These are phyloP conservation scores for Sequoia sempervirens DNA, from an alignment of 75 land plant genomes.

Conservation along the genomic window DNA sequence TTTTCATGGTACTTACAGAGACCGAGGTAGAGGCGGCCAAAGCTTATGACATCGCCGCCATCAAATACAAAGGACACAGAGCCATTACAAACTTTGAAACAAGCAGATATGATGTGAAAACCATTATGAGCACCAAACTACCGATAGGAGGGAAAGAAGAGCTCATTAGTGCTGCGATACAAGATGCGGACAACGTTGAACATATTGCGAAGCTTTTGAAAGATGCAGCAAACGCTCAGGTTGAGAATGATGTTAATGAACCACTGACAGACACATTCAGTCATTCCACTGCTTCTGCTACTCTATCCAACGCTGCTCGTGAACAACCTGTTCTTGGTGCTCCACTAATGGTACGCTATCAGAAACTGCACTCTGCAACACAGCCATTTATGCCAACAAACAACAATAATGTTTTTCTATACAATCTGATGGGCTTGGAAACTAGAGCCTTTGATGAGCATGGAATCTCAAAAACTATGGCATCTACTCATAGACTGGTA, in stretches of 20 bases:
- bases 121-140: slow-evolving; percentile 11
- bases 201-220: background rate
- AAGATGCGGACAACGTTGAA: too few species aligned
- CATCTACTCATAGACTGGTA: background rate
- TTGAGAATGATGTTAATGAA: background rate
- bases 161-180: too few species aligned
- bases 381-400: background rate
- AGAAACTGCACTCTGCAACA: background rate
- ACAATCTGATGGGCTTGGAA: background rate
- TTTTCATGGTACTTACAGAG: slow-evolving; percentile 12
- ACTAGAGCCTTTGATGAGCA: background rate
- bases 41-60: slow-evolving; percentile 88
- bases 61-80: slow-evolving; percentile 66
- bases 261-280: background rate
- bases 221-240: background rate
- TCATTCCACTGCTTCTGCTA: background rate
- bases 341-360: too few species aligned
- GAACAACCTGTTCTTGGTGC: background rate
- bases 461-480: background rate
- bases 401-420: background rate
- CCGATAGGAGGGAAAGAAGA: background rate
- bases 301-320: background rate
- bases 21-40: slow-evolving; percentile 87
- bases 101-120: slow-evolving; percentile 69
- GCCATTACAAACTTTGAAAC: slow-evolving; percentile 84